These are phyloP conservation scores for Mycena polygramma DNA, from an alignment of 768 basidiomycete species.

Conservation along the genomic window DNA sequence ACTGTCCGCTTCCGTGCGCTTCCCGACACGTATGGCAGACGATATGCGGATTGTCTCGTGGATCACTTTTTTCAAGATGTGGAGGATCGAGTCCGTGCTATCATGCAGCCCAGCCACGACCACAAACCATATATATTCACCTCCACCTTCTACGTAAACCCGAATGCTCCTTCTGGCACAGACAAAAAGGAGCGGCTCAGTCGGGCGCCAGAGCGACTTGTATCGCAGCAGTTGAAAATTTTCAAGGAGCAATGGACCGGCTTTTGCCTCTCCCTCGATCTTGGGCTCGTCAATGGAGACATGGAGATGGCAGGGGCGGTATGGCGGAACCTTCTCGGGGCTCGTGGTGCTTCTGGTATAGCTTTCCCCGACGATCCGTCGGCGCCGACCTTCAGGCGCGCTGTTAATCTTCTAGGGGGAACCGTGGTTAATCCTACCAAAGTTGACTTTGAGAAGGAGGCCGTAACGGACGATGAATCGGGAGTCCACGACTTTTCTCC, in stretches of 20 bases:
- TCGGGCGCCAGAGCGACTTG: slow-evolving; percentile 80
- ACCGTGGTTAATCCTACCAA: slow-evolving; percentile 71
- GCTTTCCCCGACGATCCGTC: slow-evolving; percentile 51
- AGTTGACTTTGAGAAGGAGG: slow-evolving; percentile 69
- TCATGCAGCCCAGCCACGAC: slow-evolving; percentile 71
- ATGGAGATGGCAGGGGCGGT: slow-evolving; percentile 87
- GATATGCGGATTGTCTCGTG: slow-evolving; percentile 85
- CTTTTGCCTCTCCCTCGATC: slow-evolving; percentile 81
- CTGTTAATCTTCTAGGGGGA: slow-evolving; percentile 80
- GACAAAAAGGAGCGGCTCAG: slow-evolving; percentile 41
- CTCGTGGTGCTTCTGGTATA: slow-evolving; percentile 83
- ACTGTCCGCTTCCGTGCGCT: slow-evolving; percentile 90
- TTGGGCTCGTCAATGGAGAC: slow-evolving; percentile 82
- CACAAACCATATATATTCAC: slow-evolving; percentile 62
- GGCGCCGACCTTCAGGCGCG: slow-evolving; percentile 62
- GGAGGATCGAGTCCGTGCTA: slow-evolving; percentile 88
- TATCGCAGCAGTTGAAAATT: slow-evolving; percentile 91
- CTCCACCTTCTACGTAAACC: slow-evolving; percentile 62
- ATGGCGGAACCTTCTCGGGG: slow-evolving; percentile 94
- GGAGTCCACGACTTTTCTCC: slow-evolving; percentile 80
- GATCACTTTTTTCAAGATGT: slow-evolving; percentile 97
- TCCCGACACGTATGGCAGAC: slow-evolving; percentile 71
- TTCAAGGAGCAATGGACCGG: slow-evolving; percentile 95
- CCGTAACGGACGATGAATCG: slow-evolving; percentile 72
- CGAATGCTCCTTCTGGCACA: slow-evolving; percentile 52